Evolutionary conservation across 2,329 filamentous ascomycete species (phyloP).

Genomic region (Ramularia endophylla): DNA sequence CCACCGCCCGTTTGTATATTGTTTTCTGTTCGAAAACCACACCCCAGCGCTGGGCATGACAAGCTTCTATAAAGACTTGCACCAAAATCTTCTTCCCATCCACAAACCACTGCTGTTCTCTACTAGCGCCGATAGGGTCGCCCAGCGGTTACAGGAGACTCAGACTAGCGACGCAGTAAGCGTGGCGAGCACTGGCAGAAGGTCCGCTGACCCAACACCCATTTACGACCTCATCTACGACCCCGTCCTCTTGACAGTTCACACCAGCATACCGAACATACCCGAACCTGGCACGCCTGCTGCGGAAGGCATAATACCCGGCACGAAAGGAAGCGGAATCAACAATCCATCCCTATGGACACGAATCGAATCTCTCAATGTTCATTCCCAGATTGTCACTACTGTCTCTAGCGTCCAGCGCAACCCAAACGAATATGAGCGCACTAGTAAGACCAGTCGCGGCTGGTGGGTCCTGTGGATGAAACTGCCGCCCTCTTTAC

Average conservation of each 20-base stretch:
- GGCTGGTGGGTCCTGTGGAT: conserved; percentile 66
- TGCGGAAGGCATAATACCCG: conserved; percentile 32
- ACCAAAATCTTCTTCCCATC: conserved; percentile 46
- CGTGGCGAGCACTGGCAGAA: conserved; percentile 21
- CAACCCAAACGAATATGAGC: conserved; percentile 47
- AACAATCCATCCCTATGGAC: conserved; percentile 38
- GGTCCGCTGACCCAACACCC: conserved; percentile 23
- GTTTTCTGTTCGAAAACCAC: conserved; percentile 62
- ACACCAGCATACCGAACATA: conserved; percentile 59
- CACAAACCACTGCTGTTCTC: conserved; percentile 40
- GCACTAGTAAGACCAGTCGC: conserved; percentile 57
- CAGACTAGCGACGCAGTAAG: conserved; percentile 19
- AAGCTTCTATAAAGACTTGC: conserved; percentile 45
- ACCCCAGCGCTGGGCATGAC: conserved; percentile 49
- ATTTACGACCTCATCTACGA: conserved; percentile 59
- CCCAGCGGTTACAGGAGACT: conserved; percentile 34
- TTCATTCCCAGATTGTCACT: conserved; percentile 55
- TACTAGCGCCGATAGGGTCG: conserved; percentile 38
- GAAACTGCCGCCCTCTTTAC: conserved; percentile 38
- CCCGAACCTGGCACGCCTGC: conserved; percentile 46
- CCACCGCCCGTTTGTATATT: conserved; percentile 68
- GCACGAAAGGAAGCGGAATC: conserved; percentile 11
- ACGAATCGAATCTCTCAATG: conserved; percentile 55
- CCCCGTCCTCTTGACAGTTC: conserved; percentile 51
- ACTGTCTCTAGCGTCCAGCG: conserved; percentile 49